Percentiles rank a stretch among this genome's conserved stretches.
Evolutionary conservation across 176 grass and related monocot genomes (phyloP).

Genomic region (Bothriochloa decipiens): DNA sequence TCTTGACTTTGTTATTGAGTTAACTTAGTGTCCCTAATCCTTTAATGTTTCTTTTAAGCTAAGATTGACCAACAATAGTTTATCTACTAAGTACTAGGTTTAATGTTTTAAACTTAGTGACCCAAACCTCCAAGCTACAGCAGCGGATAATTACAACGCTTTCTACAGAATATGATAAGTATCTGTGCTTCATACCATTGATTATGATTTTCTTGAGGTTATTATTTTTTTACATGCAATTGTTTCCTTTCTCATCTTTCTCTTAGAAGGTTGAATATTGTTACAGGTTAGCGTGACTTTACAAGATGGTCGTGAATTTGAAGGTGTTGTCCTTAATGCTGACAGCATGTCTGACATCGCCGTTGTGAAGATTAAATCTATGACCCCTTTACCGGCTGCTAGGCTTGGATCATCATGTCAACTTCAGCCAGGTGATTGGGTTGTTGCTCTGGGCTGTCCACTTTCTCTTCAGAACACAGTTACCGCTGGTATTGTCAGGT

Average conservation of each 20-base stretch:
- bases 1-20: conserved; percentile 2
- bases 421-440: conserved; percentile 75
- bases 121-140: background rate
- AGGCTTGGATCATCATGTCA: conserved; percentile 71
- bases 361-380: conserved; percentile 84
- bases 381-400: conserved; percentile 75
- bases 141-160: background rate
- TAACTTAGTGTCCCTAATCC: conserved; percentile 15
- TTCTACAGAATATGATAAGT: background rate
- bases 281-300: conserved; percentile 81
- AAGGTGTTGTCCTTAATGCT: conserved; percentile 60
- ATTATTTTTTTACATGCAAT: background rate
- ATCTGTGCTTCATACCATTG: background rate
- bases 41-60: conserved; percentile 19
- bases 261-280: conserved; percentile 29
- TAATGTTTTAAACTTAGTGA: conserved; percentile 20
- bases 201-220: conserved; percentile 10
- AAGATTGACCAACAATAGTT: background rate
- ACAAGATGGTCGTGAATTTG: conserved; percentile 84
- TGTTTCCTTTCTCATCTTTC: conserved; percentile 25
- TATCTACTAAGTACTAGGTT: background rate
- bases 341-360: conserved; percentile 72
- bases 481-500: conserved; percentile 97
- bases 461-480: conserved; percentile 87
- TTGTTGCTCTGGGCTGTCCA: conserved; percentile 81